These are phyloP conservation scores for Arxiozyma bovina DNA, from an alignment of 1,139 yeast species.

Conservation along the genomic window DNA sequence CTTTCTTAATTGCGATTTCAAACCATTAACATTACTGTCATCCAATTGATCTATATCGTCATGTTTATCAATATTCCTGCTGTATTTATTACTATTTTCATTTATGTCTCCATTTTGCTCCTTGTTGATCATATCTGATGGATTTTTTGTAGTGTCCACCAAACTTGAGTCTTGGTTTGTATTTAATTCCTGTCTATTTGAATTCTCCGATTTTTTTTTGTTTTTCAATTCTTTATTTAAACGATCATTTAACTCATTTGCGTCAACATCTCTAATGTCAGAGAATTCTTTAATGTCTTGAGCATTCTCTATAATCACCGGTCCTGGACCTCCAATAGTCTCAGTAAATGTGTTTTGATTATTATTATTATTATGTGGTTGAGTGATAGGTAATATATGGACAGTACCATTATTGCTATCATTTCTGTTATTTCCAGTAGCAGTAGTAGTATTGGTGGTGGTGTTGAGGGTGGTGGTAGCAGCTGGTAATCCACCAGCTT, in stretches of 20 bases:
- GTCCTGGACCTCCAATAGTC: conserved; percentile 12
- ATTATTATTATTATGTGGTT: background rate
- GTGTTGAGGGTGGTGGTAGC: too few species aligned
- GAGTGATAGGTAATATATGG: conserved; percentile 10
- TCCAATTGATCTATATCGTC: too few species aligned
- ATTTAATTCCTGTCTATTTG: background rate
- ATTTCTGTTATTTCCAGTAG: background rate
- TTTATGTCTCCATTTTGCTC: too few species aligned
- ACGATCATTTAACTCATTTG: conserved; percentile 18
- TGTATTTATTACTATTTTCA: too few species aligned
- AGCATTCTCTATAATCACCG: conserved; percentile 40
- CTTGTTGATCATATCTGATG: background rate
- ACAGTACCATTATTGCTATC: conserved; percentile 1
- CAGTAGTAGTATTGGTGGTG: background rate
- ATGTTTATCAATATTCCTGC: too few species aligned
- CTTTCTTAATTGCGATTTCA: too few species aligned
- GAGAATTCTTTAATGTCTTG: conserved; percentile 42
- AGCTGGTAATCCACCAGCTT: conserved; percentile 36
- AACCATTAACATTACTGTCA: too few species aligned
- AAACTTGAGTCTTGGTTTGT: too few species aligned
- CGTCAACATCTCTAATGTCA: conserved; percentile 34
- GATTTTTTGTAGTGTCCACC: background rate
- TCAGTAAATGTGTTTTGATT: background rate
- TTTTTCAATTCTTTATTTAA: conserved; percentile 15
- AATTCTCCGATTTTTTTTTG: conserved; percentile 3